A percentile compares a stretch with the other conserved stretches of the same genome.
These are phyloP conservation scores for Cercospora berteroae DNA, from an alignment of 2,329 filamentous ascomycete species.

Conservation along the genomic window DNA sequence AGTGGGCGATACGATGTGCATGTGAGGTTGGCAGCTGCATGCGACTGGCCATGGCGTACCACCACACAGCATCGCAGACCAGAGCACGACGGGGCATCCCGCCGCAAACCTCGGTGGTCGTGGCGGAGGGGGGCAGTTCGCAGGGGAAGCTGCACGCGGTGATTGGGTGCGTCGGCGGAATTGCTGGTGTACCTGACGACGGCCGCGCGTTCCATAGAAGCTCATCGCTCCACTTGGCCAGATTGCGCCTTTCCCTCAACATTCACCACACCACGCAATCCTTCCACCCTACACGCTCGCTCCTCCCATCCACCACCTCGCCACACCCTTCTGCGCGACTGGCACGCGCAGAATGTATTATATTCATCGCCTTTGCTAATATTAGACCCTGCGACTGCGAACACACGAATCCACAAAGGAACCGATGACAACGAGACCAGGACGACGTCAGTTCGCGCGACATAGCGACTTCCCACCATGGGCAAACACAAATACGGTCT, in stretches of 20 bases:
- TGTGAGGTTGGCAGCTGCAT: not conserved
- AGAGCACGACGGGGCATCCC: not conserved
- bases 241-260: not conserved
- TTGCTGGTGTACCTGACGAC: not conserved
- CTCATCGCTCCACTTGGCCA: not conserved
- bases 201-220: not conserved
- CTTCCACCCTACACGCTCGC: not conserved
- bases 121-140: not conserved
- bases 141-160: not conserved
- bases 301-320: not conserved
- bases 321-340: not conserved
- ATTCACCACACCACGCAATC: not conserved
- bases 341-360: slow-evolving; percentile 11
- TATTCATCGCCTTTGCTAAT: not conserved
- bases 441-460: not conserved
- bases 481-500: slow-evolving; percentile 68
- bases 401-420: not conserved
- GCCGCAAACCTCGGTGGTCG: not conserved
- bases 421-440: slow-evolving; percentile 2
- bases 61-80: not conserved
- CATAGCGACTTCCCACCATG: slow-evolving; percentile 22
- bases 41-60: not conserved
- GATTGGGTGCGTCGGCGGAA: not conserved
- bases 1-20: not conserved
- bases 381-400: slow-evolving; percentile 4